Evolutionary conservation across 352 stramenopile species (phyloP).

Genomic region (Poterioochromonas sp.): DNA sequence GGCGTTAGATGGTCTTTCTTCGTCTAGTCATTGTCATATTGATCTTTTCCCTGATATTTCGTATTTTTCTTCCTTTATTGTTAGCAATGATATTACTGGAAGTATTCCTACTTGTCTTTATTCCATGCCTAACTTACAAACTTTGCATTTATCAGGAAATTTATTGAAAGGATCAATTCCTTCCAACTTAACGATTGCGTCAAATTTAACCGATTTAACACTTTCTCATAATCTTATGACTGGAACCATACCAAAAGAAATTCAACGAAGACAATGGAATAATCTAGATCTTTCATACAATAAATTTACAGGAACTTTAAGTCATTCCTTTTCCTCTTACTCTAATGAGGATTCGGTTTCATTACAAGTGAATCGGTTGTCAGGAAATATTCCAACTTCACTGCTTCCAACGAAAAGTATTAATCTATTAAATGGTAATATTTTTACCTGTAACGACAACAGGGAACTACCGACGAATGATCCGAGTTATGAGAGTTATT

Average conservation of each 20-base stretch:
- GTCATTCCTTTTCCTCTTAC: not conserved
- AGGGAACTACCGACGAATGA: not conserved
- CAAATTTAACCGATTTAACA: not conserved
- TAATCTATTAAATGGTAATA: constrained; percentile 10
- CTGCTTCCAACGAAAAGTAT: not conserved
- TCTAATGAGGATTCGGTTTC: not conserved
- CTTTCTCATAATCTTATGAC: not conserved
- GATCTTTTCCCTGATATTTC: not conserved
- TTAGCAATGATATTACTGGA: not conserved
- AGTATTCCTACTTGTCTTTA: not conserved
- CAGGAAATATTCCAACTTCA: not conserved
- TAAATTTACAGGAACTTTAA: not conserved
- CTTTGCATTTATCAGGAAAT: constrained; percentile 6
- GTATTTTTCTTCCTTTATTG: not conserved
- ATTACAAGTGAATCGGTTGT: constrained; percentile 14
- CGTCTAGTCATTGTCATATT: not conserved
- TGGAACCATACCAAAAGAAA: not conserved
- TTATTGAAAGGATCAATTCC: not conserved
- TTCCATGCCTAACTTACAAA: not conserved
- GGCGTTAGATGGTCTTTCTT: not conserved
- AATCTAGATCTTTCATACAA: not conserved
- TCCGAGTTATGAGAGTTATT: not conserved
- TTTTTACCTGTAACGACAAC: constrained; percentile 4
- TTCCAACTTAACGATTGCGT: not conserved
- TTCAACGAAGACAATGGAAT: not conserved